phyloP scores from a whole-genome alignment of 768 basidiomycete species.

The Lactarius evosmus region DNA sequence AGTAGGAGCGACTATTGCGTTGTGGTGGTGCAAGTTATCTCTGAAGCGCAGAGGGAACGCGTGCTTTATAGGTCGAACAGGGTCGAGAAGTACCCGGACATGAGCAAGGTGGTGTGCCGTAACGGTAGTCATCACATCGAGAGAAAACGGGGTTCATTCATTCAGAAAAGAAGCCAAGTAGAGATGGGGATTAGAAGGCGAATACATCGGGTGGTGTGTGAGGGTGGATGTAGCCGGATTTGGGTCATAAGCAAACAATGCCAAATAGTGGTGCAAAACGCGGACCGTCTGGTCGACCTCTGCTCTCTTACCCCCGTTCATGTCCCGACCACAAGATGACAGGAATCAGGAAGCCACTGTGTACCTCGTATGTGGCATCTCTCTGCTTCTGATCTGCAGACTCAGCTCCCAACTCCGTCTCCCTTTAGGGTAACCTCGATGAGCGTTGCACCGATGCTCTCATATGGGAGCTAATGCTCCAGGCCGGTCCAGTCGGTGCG shows the following conservation, averaged over 20 bases:
- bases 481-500: constrained; percentile 97
- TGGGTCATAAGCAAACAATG: too few relatives aligned
- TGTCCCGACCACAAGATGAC: constrained; percentile 51
- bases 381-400: not conserved
- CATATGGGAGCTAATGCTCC: constrained; percentile 97
- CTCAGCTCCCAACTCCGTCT: not conserved
- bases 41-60: not conserved
- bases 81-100: not conserved
- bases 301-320: constrained; percentile 15
- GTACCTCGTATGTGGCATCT: constrained; percentile 44
- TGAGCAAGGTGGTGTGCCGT: not conserved
- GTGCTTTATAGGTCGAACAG: constrained; percentile 3
- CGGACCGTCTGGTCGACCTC: not conserved
- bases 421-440: constrained; percentile 87
- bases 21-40: not conserved
- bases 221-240: too few relatives aligned
- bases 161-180: not conserved
- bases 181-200: constrained; percentile 17
- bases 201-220: not conserved
- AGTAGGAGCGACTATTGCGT: not conserved
- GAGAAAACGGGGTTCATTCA: not conserved
- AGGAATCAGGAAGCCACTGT: constrained; percentile 62
- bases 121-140: not conserved
- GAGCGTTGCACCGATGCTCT: constrained; percentile 92
- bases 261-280: not conserved